A percentile compares a stretch with the other conserved stretches of the same genome.
These are phyloP conservation scores for Colletotrichum eleusines DNA, from an alignment of 2,329 filamentous ascomycete species.

Conservation along the genomic window DNA sequence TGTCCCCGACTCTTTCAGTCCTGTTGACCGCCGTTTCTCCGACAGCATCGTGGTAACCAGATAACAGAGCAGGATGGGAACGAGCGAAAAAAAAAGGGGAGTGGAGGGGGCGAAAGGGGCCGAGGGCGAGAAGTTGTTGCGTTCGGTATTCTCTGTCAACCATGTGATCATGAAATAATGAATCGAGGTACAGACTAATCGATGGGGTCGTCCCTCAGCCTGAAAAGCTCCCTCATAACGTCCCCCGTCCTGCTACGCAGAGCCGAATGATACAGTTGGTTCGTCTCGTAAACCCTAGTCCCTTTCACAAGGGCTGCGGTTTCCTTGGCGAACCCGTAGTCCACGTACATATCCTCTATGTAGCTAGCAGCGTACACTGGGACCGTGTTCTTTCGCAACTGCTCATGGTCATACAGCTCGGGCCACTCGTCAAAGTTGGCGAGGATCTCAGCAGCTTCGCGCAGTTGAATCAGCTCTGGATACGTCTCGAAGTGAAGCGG, in stretches of 20 bases:
- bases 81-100: no score
- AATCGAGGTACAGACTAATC: slow-evolving; percentile 55
- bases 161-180: not conserved
- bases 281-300: slow-evolving; percentile 86
- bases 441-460: slow-evolving; percentile 76
- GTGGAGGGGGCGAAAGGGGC: not conserved
- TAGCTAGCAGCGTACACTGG: slow-evolving; percentile 89
- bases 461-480: slow-evolving; percentile 77
- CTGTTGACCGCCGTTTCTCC: not conserved
- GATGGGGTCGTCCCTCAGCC: slow-evolving; percentile 76
- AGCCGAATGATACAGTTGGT: slow-evolving; percentile 88
- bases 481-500: slow-evolving; percentile 87
- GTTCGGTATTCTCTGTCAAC: not conserved
- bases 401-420: slow-evolving; percentile 78
- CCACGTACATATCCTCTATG: slow-evolving; percentile 93
- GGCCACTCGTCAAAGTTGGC: slow-evolving; percentile 79
- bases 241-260: slow-evolving; percentile 80
- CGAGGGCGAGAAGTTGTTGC: not conserved
- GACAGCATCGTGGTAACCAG: not conserved
- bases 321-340: slow-evolving; percentile 77
- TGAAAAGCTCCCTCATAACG: slow-evolving; percentile 81
- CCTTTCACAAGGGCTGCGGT: slow-evolving; percentile 81
- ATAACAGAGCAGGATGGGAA: not conserved
- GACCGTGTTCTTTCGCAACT: slow-evolving; percentile 81
- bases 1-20: not conserved